Evolutionary conservation across 768 basidiomycete genomes (phyloP).

Genomic region (Agaricus blazei): DNA sequence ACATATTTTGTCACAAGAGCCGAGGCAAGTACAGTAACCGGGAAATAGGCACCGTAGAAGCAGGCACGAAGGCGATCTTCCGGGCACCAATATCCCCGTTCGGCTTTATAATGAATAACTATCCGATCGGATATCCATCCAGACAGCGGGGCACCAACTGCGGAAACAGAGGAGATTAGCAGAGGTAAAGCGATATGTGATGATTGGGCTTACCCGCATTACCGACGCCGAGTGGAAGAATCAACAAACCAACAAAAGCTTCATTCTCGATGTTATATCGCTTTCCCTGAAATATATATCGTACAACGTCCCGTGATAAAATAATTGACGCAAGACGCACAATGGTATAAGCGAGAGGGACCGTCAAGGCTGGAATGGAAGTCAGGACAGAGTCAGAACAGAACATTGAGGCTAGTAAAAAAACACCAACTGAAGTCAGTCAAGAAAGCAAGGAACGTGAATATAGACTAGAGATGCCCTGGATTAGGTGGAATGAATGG

Average conservation of each 20-base stretch:
- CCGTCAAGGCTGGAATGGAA: slow-evolving; percentile 35
- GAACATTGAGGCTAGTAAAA: not conserved
- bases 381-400: not conserved
- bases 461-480: slow-evolving; percentile 11
- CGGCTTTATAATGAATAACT: slow-evolving; percentile 42
- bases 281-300: slow-evolving; percentile 39
- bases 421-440: slow-evolving; percentile 40
- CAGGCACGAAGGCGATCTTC: slow-evolving; percentile 63
- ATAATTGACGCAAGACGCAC: slow-evolving; percentile 30
- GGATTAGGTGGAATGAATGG: not conserved
- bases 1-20: slow-evolving; percentile 52
- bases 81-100: slow-evolving; percentile 54
- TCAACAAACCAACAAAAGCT: slow-evolving; percentile 53
- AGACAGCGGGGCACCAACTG: slow-evolving; percentile 58
- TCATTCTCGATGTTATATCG: slow-evolving; percentile 53
- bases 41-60: slow-evolving; percentile 45
- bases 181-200: not conserved
- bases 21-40: slow-evolving; percentile 41
- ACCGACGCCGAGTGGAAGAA: slow-evolving; percentile 53
- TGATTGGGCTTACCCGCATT: slow-evolving; percentile 43
- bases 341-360: slow-evolving; percentile 64
- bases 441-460: slow-evolving; percentile 19
- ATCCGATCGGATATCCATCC: slow-evolving; percentile 55
- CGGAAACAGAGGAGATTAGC: not conserved
- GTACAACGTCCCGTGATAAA: not conserved